phyloP scores from a whole-genome alignment of 1,284 basidiomycete genomes.

The Entoloma clypeatum region DNA sequence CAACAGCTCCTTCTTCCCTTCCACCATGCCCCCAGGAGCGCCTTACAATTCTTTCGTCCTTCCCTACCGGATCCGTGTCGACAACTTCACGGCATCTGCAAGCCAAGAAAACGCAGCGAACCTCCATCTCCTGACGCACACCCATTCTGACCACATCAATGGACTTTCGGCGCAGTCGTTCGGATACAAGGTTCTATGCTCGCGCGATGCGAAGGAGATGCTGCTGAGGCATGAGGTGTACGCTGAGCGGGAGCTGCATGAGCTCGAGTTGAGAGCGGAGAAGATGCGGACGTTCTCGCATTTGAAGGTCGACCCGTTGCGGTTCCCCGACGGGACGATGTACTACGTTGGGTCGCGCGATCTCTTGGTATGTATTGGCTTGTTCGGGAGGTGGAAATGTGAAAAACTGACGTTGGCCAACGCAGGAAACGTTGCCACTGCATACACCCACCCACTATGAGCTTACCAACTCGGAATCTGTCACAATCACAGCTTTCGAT shows the following conservation, averaged over 20 bases:
- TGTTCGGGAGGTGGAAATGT: not conserved
- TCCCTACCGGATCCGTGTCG: conserved; percentile 78
- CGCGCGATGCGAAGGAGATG: conserved; percentile 79
- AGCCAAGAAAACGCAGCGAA: conserved; percentile 43
- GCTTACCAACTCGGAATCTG: conserved; percentile 51
- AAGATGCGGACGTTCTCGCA: conserved; percentile 63
- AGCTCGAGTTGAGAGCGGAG: conserved; percentile 51
- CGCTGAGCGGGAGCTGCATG: conserved; percentile 53
- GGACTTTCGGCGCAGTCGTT: conserved; percentile 72
- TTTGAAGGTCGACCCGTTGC: conserved; percentile 53
- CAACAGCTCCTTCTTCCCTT: too few species aligned
- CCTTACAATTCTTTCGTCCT: conserved; percentile 63
- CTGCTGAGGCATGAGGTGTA: conserved; percentile 71
- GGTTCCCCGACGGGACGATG: conserved; percentile 42
- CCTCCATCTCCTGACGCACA: conserved; percentile 77
- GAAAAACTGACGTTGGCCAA: not conserved
- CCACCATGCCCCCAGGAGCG: conserved; percentile 62
- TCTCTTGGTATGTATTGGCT: conserved; percentile 47
- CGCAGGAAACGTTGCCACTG: conserved; percentile 48
- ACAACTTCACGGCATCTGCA: conserved; percentile 57
- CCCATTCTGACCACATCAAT: conserved; percentile 78
- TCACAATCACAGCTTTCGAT: conserved; percentile 79
- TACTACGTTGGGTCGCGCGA: conserved; percentile 55
- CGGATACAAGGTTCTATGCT: conserved; percentile 66
- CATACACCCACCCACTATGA: conserved; percentile 63